phyloP scores from a whole-genome alignment of 441 rosid species.

The Viola pubescens region DNA sequence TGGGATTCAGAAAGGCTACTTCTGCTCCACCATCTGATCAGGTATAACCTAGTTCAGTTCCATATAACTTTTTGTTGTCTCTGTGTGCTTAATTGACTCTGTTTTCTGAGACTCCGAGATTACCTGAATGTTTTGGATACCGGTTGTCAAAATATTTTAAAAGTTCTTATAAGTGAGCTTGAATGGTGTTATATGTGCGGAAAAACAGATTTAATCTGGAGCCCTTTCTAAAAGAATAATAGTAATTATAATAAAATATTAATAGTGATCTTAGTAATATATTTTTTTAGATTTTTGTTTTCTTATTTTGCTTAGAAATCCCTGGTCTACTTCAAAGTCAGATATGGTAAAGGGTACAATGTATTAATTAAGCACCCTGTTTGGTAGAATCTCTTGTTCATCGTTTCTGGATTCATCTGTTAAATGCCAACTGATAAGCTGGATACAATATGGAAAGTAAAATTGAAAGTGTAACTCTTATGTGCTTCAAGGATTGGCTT shows the following conservation, averaged over 20 bases:
- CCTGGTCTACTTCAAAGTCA: too few species aligned
- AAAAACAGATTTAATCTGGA: too few species aligned
- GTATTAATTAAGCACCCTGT: background rate
- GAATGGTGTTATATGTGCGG: too few species aligned
- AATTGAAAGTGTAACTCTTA: background rate
- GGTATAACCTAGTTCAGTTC: slow-evolving; percentile 39
- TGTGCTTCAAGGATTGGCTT: background rate
- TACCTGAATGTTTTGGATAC: too few species aligned
- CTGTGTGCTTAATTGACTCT: background rate
- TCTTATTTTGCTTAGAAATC: too few species aligned
- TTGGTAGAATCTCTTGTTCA: background rate
- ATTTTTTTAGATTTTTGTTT: background rate
- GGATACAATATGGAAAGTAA: background rate
- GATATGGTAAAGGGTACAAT: background rate
- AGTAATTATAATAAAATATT: too few species aligned
- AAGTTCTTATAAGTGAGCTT: too few species aligned
- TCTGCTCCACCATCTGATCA: slow-evolving; percentile 61
- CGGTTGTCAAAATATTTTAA: too few species aligned
- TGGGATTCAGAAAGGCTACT: slow-evolving; percentile 95
- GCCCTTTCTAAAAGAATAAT: too few species aligned
- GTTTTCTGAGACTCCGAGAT: too few species aligned
- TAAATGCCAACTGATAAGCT: background rate
- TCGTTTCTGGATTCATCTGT: background rate
- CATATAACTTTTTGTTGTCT: slow-evolving; percentile 10
- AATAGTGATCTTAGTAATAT: background rate